A percentile compares a stretch with the other conserved stretches of the same genome.
Evolutionary conservation across 305 asterid genomes (phyloP).

Genomic region (Withania somnifera): DNA sequence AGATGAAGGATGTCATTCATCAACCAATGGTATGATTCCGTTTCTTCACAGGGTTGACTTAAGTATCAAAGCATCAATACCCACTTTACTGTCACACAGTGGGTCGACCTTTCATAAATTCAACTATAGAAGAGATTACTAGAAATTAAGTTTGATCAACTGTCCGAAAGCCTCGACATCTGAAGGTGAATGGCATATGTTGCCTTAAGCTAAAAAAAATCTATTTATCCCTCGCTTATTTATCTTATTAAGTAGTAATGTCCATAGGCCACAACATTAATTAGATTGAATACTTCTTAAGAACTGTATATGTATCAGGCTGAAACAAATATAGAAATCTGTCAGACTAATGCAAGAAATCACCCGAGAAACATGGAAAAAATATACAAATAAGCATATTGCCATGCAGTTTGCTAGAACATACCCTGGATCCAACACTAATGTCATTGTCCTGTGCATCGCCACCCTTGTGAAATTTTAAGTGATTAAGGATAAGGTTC

Average conservation of each 20-base stretch:
- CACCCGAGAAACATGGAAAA: neutral
- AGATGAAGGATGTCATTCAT: neutral
- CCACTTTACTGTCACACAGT: neutral
- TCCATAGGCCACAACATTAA: neutral
- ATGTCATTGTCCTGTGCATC: neutral
- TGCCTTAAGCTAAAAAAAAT: neutral
- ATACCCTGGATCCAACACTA: neutral
- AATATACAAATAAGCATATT: neutral
- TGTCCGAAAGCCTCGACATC: neutral
- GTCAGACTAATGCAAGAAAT: neutral
- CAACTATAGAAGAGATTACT: neutral
- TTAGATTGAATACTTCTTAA: neutral
- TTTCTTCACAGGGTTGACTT: neutral
- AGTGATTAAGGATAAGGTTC: neutral
- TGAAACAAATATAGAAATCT: neutral
- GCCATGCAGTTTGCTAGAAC: neutral
- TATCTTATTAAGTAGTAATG: neutral
- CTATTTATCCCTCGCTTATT: neutral
- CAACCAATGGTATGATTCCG: neutral
- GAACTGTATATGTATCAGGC: neutral
- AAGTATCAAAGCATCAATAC: neutral
- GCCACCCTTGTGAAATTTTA: neutral
- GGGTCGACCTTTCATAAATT: neutral
- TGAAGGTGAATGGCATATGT: neutral
- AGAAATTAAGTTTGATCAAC: neutral